These are phyloP conservation scores for Ceratocystis destructans DNA, from an alignment of 2,329 filamentous ascomycete species.

Conservation along the genomic window DNA sequence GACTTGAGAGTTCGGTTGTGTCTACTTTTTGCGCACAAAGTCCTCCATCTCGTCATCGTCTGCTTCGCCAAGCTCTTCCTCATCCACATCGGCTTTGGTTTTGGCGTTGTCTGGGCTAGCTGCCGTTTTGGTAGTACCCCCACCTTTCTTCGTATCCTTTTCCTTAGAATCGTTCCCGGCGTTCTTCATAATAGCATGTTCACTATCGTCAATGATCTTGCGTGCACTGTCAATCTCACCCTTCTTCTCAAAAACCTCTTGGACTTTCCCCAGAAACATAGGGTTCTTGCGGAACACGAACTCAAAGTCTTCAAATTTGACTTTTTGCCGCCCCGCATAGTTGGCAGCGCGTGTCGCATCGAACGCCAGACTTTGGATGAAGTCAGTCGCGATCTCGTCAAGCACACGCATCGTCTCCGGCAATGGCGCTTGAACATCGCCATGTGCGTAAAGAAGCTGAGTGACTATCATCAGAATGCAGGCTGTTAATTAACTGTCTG, in stretches of 20 bases:
- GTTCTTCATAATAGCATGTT: conserved; percentile 44
- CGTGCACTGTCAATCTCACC: conserved; percentile 71
- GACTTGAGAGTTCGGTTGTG: neutral
- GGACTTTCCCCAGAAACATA: conserved; percentile 72
- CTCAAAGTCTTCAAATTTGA: conserved; percentile 96
- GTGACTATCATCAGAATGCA: conserved; percentile 37
- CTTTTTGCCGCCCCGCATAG: conserved; percentile 81
- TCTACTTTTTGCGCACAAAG: conserved; percentile 29
- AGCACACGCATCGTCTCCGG: conserved; percentile 73
- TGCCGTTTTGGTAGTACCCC: conserved; percentile 20
- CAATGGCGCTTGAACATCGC: conserved; percentile 64
- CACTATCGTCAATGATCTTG: conserved; percentile 59
- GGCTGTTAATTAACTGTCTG: too few relatives aligned
- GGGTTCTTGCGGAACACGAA: conserved; percentile 82
- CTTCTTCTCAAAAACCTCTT: conserved; percentile 80
- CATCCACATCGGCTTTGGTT: conserved; percentile 25
- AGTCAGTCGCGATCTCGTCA: conserved; percentile 93
- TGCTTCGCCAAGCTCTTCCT: conserved; percentile 39
- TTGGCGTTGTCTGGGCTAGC: conserved; percentile 1
- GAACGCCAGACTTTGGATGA: conserved; percentile 87
- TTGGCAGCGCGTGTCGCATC: conserved; percentile 74
- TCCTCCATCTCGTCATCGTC: conserved; percentile 37
- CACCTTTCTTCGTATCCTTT: conserved; percentile 23
- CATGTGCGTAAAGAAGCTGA: conserved; percentile 64
- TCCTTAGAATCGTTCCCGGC: conserved; percentile 33